Conservation (phyloP, 2,329 filamentous ascomycete genomes). For the Epichloe amarillans region DNA sequence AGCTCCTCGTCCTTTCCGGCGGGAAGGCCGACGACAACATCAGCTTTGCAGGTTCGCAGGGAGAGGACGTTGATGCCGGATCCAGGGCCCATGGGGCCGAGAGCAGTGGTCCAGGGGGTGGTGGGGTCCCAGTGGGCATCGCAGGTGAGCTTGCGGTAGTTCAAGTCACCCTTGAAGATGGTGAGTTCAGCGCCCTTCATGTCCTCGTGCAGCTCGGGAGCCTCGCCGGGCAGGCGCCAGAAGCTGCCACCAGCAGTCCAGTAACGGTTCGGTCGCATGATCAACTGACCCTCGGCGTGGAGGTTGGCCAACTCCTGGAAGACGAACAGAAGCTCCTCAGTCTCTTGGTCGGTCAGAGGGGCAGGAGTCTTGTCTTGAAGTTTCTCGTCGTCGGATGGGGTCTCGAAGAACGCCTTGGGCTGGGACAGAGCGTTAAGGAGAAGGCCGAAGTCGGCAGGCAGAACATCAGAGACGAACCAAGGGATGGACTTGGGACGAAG, state of each 20-base stretch:
- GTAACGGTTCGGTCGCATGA: slow-evolving; percentile 73
- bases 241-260: slow-evolving; percentile 84
- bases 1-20: slow-evolving; percentile 74
- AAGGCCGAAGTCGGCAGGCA: slow-evolving; percentile 73
- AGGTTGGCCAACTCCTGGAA: slow-evolving; percentile 70
- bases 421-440: slow-evolving; percentile 68
- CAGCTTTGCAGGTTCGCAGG: slow-evolving; percentile 88
- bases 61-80: slow-evolving; percentile 79
- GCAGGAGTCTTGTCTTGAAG: slow-evolving; percentile 42
- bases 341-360: slow-evolving; percentile 54
- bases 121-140: slow-evolving; percentile 77
- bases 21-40: slow-evolving; percentile 82
- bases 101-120: slow-evolving; percentile 70
- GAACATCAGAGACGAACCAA: slow-evolving; percentile 95
- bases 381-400: slow-evolving; percentile 53
- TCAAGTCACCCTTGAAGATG: slow-evolving; percentile 94
- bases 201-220: slow-evolving; percentile 58
- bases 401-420: slow-evolving; percentile 67
- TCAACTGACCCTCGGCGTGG: slow-evolving; percentile 72
- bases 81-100: slow-evolving; percentile 70
- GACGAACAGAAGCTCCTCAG: slow-evolving; percentile 55
- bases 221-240: slow-evolving; percentile 67
- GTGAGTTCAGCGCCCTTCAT: slow-evolving; percentile 74
- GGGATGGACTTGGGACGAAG: slow-evolving; percentile 91
- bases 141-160: slow-evolving; percentile 83